Conservation (phyloP, 2,329 filamentous ascomycete species). For the Diaporthe velutina region DNA sequence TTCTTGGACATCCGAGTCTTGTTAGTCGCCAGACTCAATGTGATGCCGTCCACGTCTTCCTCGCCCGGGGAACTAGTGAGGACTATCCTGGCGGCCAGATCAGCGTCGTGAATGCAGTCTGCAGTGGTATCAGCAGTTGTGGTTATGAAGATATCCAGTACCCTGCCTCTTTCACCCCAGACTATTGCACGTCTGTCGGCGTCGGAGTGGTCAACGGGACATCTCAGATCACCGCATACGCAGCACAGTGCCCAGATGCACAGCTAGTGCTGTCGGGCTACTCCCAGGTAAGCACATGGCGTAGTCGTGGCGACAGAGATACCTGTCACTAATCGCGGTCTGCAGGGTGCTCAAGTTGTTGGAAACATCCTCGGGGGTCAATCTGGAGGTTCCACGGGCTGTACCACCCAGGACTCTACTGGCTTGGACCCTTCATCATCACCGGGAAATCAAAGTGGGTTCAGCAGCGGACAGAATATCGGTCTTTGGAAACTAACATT, state of each 20-base stretch:
- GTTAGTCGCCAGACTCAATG: neutral
- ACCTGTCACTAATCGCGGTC: neutral
- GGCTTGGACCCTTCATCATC: slow-evolving; percentile 27
- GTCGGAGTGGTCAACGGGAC: slow-evolving; percentile 31
- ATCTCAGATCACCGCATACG: slow-evolving; percentile 35
- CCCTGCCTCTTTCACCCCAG: slow-evolving; percentile 23
- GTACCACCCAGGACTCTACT: slow-evolving; percentile 26
- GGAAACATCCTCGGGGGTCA: slow-evolving; percentile 39
- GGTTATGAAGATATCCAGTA: slow-evolving; percentile 35
- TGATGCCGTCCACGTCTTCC: slow-evolving; percentile 27
- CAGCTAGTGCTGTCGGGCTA: slow-evolving; percentile 35
- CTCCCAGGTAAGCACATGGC: slow-evolving; percentile 17
- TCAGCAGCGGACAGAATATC: no score
- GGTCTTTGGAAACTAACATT: neutral
- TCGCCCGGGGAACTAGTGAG: slow-evolving; percentile 24
- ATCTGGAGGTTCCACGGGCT: slow-evolving; percentile 33
- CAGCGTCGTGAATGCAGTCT: slow-evolving; percentile 16
- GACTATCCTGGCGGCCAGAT: slow-evolving; percentile 24
- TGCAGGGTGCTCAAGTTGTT: slow-evolving; percentile 34
- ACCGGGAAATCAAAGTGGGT: slow-evolving; percentile 15
- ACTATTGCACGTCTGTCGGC: slow-evolving; percentile 35
- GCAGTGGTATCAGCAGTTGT: slow-evolving; percentile 27
- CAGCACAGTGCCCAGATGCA: slow-evolving; percentile 21
- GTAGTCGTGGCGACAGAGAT: neutral
- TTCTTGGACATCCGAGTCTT: slow-evolving; percentile 2